Evolutionary conservation across 139 green algal genomes (phyloP), one percentile per base, ranked within the genome.

Genomic region (Volvox africanus): DNA sequence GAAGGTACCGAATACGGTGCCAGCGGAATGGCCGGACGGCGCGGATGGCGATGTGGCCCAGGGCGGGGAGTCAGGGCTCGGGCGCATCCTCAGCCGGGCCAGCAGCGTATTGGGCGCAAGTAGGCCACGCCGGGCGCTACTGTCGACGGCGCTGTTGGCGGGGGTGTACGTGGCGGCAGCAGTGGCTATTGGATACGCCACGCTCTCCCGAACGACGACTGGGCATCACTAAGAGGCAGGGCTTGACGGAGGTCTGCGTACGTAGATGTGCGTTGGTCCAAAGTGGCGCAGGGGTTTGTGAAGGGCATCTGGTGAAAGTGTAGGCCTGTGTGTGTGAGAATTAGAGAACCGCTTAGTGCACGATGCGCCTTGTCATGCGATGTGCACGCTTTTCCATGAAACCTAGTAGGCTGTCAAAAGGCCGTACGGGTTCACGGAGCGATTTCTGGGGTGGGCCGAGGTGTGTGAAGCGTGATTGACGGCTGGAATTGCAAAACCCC

Each of bases 141-240:
- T 90, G 30, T 83, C 71, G 12, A 62, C 50, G 6, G 86, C 73
- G 37, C 50, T 90, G 50, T 1, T 90, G 50, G 86, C 86, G 2
- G 73, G 86, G 9, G 71, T 90, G 30, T 90, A 90, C 30, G 86
- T 90, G n/a, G 86, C 86, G 71, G 86, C 86, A 22, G 86, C 73
- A 30, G 86, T 90, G 50, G 86, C 86, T 1, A 83, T 90, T 28
- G 86, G 86, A 0, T 90, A 90, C 30, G 86, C 73, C 11, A 90
- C 86, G 1, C 11, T 90, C 0, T 61, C 69, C 5, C 85, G 85
- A 14, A 44, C 30, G 0, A 55, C 61, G 21, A 0, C 36, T 9
- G 78, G 78, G 20, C 78, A 67, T 22, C 37, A 84, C 19, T 84
- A 35, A 81, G 75, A 35, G 30, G 14, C 2, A 16, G 11, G 71